phyloP scores from a whole-genome alignment of 805 yeast species.

The Sugiyamaella chiloensis region DNA sequence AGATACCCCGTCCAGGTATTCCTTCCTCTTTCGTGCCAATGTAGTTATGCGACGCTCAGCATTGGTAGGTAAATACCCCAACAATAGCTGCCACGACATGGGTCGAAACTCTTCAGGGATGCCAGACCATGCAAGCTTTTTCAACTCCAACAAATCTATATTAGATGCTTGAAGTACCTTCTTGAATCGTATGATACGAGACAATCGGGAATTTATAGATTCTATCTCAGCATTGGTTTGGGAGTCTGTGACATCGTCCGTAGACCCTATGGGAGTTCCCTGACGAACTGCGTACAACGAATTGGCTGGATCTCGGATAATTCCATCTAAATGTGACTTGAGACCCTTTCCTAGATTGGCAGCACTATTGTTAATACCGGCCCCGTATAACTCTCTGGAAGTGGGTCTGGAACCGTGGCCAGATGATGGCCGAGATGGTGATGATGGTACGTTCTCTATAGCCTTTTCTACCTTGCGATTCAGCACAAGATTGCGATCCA shows the following conservation, averaged over 20 bases:
- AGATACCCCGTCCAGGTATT: slow-evolving; percentile 70
- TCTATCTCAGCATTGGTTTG: slow-evolving; percentile 46
- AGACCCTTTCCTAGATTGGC: slow-evolving; percentile 10
- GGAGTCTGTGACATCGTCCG: slow-evolving; percentile 22
- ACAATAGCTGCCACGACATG: slow-evolving; percentile 79
- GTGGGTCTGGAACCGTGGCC: slow-evolving; percentile 9
- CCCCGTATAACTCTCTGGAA: slow-evolving; percentile 12
- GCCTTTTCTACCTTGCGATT: slow-evolving; percentile 19
- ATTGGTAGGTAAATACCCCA: slow-evolving; percentile 90
- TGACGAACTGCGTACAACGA: slow-evolving; percentile 28
- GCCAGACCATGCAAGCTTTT: slow-evolving; percentile 91
- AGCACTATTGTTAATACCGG: slow-evolving; percentile 6
- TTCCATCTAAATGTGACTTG: slow-evolving; percentile 26
- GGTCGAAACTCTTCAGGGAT: slow-evolving; percentile 80
- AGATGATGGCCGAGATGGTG: slow-evolving; percentile 16
- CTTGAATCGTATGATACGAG: slow-evolving; percentile 66
- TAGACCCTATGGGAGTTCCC: slow-evolving; percentile 7
- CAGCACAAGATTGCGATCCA: slow-evolving; percentile 35
- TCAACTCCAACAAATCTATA: slow-evolving; percentile 65
- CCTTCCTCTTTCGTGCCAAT: slow-evolving; percentile 75
- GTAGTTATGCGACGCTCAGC: slow-evolving; percentile 68
- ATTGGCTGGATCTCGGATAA: slow-evolving; percentile 28
- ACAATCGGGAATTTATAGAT: slow-evolving; percentile 55
- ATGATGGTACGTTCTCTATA: slow-evolving; percentile 25
- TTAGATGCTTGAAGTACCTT: slow-evolving; percentile 50